phyloP scores from a whole-genome alignment of 2,329 filamentous ascomycete species.

The Pseudogymnoascus sp. region DNA sequence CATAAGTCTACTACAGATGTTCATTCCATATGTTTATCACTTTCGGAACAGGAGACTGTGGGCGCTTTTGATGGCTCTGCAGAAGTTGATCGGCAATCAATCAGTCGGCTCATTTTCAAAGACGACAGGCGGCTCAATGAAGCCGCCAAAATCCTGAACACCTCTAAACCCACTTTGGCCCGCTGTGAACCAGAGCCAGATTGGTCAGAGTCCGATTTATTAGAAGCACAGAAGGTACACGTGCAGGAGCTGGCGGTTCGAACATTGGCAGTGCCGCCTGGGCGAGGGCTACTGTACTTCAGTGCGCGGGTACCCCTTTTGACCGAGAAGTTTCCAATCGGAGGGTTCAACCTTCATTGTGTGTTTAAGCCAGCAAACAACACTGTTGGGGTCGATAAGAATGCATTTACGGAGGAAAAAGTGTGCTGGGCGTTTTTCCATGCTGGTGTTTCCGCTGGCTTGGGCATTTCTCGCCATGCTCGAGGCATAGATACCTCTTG shows the following conservation, averaged over 20 bases:
- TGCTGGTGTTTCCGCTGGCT: constrained; percentile 82
- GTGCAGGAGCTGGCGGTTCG: constrained; percentile 79
- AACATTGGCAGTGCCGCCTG: constrained; percentile 80
- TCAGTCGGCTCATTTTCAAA: constrained; percentile 80
- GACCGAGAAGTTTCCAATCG: constrained; percentile 83
- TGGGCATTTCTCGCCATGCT: constrained; percentile 81
- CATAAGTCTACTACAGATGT: constrained; percentile 66
- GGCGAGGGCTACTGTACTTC: constrained; percentile 80
- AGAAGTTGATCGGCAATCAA: constrained; percentile 71
- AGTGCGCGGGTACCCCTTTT: constrained; percentile 78
- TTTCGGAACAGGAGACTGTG: constrained; percentile 46
- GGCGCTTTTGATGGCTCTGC: constrained; percentile 67
- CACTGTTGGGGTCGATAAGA: constrained; percentile 85
- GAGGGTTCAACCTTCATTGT: constrained; percentile 86
- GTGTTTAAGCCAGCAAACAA: constrained; percentile 87
- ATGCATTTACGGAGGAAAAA: constrained; percentile 85
- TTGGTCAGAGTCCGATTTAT: constrained; percentile 76
- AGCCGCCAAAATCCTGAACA: constrained; percentile 76
- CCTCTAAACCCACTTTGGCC: constrained; percentile 69
- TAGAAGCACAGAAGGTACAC: constrained; percentile 87
- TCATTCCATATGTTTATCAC: constrained; percentile 62
- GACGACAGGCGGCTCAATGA: constrained; percentile 87
- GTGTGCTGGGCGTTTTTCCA: constrained; percentile 99
- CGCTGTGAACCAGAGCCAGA: constrained; percentile 64
- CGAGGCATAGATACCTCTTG: constrained; percentile 96